Evolutionary conservation across 2,329 filamentous ascomycete species (phyloP), one percentile per base, ranked within the genome.

Genomic region (Nemania sp.): DNA sequence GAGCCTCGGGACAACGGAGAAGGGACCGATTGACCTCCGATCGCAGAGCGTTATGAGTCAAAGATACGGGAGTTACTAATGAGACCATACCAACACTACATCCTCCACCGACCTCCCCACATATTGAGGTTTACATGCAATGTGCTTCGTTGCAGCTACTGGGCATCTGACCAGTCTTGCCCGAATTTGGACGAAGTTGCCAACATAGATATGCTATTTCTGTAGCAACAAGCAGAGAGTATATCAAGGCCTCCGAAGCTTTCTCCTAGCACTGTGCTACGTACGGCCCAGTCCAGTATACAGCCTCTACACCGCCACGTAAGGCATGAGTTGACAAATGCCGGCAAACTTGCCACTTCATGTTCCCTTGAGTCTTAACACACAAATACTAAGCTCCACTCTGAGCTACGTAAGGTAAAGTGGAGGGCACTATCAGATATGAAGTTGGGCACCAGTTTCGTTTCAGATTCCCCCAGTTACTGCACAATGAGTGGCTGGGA

Each of bases 371-470:
- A 63, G 56, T 69, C 72, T 73, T 68, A 72, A 72, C 69, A 69
- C 66, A 59, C 73, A 72, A 66, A 68, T 66, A 67, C 62, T 67
- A 64, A 45, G 56, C 67, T 71, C 74, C 70, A 73, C 73, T 56
- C 61, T 56, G 64, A 72, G 70, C 70, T 74, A 77, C 73, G 74
- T 76, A 70, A 67, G 68, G 69, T 68, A 64, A 65, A 68, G 72
- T 73, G 73, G 74, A 62, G 69, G 72, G 71, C 29, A 47, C 53
- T 69, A 67, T 68, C 70, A 68, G 72, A 69, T 68, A 70, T 73
- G 66, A 67, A 68, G 70, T 73, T 72, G 73, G 72, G 68, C 73
- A 73, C 69, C 67, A 73, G 59, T 70, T 70, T 68, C 70, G 75
- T 75, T 76, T 76, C 73, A 76, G 73, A 70, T 68, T 68, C 52